Evolutionary conservation across 345 rosid genomes (phyloP), one percentile per base, ranked within the genome.

Genomic region (Nasturtium officinale): DNA sequence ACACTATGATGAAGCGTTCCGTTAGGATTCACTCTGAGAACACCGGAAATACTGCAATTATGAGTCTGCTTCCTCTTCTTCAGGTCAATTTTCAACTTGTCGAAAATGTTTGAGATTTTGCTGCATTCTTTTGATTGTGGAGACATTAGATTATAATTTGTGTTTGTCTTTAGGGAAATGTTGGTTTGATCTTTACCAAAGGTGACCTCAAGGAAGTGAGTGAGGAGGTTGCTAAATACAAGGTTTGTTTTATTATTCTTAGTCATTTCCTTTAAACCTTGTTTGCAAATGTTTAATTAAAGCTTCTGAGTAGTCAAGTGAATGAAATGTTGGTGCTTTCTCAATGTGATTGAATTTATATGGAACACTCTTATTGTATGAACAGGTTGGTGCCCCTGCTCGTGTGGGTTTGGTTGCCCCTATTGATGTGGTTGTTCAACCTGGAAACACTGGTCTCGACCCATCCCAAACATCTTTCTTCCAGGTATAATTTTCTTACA

Each of bases 361-460:
- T 21, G 8, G 1, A 23, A 40, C 9, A 25, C 2, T 38, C 32
- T 72, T 0, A 11, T 40, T 5, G 18, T 50, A n/a, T 61, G 29
- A 66, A 50, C 78, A 94, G 98, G 98, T 94, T 74, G 97, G 99
- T 71, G 99, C 99, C 29, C 99, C 99, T 77, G 98, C 98, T 64
- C 98, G 97, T 82, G 98, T 94, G 71, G 98, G 97, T 78, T 80
- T 94, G 74, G 85, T 91, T 82, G 96, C 98, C 0, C 97, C 98
- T 17, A 88, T 87, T 81, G 98, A 94, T 83, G 97, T 94, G 10
- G 90, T 91, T 76, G 97, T 91, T 42, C 97, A 96, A 38, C 98
- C 98, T 20, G 98, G 98, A 17, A 94, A 91, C 86, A 94, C 98
- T 18, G 98, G 98, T 28, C 97, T 94, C 11, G 98, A 94, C 67